phyloP scores from a whole-genome alignment of 192 early-diverging fungal genomes.

The Cladochytrium replicatum region DNA sequence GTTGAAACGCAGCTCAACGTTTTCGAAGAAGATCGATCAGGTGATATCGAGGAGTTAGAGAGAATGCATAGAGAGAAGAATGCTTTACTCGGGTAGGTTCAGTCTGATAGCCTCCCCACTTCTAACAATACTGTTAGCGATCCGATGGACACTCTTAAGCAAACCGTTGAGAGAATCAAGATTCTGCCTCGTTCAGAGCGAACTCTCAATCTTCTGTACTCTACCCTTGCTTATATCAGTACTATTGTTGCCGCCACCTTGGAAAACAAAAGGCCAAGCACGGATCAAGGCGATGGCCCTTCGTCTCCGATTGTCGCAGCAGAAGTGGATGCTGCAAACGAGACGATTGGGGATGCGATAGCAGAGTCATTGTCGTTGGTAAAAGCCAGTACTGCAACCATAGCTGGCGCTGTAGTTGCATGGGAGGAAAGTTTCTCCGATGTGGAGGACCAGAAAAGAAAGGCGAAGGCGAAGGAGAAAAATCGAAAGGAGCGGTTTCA shows the following conservation, averaged over 20 bases:
- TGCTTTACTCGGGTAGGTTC: conserved; percentile 9
- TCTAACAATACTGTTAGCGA: conserved; percentile 10
- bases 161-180: conserved; percentile 8
- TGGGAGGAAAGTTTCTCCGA: conserved; percentile 2
- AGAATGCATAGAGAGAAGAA: conserved; percentile 9
- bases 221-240: conserved; percentile 4
- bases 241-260: too few relatives aligned
- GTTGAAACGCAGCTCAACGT: conserved; percentile 16
- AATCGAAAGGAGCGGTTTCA: conserved; percentile 7
- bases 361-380: conserved; percentile 12
- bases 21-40: conserved; percentile 23
- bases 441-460: background rate
- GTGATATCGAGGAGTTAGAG: conserved; percentile 26
- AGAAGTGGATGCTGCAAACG: background rate
- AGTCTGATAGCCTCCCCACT: background rate
- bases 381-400: conserved; percentile 5
- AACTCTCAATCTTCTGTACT: background rate
- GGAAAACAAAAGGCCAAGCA: too few relatives aligned
- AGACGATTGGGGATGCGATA: conserved; percentile 6
- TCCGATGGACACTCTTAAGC: conserved; percentile 13
- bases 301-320: too few relatives aligned
- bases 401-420: background rate
- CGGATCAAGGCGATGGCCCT: too few relatives aligned
- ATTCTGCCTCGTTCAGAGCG: conserved; percentile 16
- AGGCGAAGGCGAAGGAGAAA: background rate